phyloP scores from a whole-genome alignment of 768 basidiomycete genomes.

The Suillus brevipes region DNA sequence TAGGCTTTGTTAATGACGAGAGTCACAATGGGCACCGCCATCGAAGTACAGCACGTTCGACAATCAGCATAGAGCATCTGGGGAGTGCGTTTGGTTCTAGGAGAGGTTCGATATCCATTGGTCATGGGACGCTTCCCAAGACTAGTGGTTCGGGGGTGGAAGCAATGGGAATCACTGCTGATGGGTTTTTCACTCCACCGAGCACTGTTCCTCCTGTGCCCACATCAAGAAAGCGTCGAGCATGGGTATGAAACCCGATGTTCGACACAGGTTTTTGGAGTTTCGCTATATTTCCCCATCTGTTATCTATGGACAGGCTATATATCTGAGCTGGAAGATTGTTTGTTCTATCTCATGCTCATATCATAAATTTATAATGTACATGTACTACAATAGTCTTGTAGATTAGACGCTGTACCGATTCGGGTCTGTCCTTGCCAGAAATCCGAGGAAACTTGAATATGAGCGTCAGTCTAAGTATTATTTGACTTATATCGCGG shows the following conservation, averaged over 20 bases:
- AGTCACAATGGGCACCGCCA: constrained; percentile 26
- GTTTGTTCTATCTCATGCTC: background rate
- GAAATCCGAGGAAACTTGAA: background rate
- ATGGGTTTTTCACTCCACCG: constrained; percentile 74
- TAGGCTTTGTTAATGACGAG: constrained; percentile 39
- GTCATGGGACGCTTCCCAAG: constrained; percentile 62
- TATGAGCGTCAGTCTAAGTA: background rate
- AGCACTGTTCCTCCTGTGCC: constrained; percentile 31
- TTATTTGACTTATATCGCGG: background rate
- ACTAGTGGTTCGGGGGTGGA: constrained; percentile 72
- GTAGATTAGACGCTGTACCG: background rate
- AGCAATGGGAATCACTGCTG: constrained; percentile 72
- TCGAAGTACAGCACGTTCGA: constrained; percentile 50
- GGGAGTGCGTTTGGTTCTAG: constrained; percentile 33
- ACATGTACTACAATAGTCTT: background rate
- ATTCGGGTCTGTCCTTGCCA: background rate
- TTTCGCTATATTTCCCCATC: no score
- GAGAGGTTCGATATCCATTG: constrained; percentile 64
- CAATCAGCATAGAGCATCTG: constrained; percentile 61
- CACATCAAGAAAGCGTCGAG: constrained; percentile 1
- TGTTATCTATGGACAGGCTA: background rate
- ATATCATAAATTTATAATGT: background rate
- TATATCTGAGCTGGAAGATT: background rate
- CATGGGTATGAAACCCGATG: background rate
- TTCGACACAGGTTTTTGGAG: background rate